Evolutionary conservation across 75 land plant species (phyloP).

Genomic region (Cunninghamia lanceolata): DNA sequence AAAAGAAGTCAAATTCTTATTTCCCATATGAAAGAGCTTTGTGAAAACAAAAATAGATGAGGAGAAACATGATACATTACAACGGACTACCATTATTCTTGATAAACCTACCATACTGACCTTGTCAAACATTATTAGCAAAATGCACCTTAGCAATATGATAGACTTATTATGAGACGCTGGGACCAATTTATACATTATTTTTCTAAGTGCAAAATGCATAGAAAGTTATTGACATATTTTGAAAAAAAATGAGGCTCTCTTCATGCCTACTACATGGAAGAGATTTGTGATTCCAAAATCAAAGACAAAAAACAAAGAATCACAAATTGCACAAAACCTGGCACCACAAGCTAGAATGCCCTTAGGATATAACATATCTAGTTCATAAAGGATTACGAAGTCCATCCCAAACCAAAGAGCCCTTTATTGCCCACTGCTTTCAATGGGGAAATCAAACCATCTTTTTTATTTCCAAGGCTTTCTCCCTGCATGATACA

Average conservation of each 20-base stretch:
- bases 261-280: not conserved
- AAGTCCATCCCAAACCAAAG: not conserved
- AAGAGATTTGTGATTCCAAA: not conserved
- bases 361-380: not conserved
- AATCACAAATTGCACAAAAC: not conserved
- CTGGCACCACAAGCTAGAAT: not conserved
- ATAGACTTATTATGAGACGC: too few species aligned
- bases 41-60: not conserved
- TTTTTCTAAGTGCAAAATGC: not conserved
- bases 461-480: not conserved
- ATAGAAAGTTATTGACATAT: not conserved
- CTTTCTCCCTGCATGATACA: not conserved
- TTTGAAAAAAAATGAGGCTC: not conserved
- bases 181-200: not conserved
- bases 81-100: not conserved
- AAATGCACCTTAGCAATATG: too few species aligned
- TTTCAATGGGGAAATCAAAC: slow-evolving; percentile 3
- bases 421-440: not conserved
- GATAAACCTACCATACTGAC: too few species aligned
- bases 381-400: not conserved
- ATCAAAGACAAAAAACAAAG: not conserved
- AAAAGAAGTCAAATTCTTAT: too few species aligned
- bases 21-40: not conserved
- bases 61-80: not conserved
- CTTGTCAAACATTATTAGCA: too few species aligned